Base-by-base conservation (phyloP, 2,329 filamentous ascomycete genomes). In the Botrytis tulipae region DNA sequence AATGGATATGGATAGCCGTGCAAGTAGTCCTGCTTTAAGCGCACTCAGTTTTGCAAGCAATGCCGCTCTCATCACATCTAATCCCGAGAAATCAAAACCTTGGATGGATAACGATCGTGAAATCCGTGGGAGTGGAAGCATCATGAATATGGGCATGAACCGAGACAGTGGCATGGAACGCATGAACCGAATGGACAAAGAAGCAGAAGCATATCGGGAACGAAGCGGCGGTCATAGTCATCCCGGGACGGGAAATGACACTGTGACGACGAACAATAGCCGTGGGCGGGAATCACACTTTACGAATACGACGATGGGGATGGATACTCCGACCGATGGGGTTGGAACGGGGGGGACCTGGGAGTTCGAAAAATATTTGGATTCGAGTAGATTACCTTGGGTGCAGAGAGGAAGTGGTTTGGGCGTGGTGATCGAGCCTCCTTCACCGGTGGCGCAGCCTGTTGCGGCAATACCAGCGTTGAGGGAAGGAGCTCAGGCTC, bases 341-440 rank as follows among this genome's bases (percentile, higher is more conserved):
- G 61, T 61, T 40, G 42, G 32, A 7, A 73, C 71, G 1, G 63
- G 57, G 3, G 69, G 71, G 0, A 73, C 63, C 16, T 73, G 71
- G 71, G 71, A 73, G 20, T 73, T 57, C 9, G 71, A 73, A 42
- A 65, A 20, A 14, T 73, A 69, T 37, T 20, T 73, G 71, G 42
- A 60, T 42, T 18, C 35, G 2, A 32, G 35, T 32, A 57, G 5
- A 20, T 25, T 59, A 18, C 32, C n/a, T 25, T 61, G 71, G 51
- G 6, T 42, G 9, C 35, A 68, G 71, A 61, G 37, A 25, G 29
- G 22, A 8, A 72, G 71, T 25, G 62, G 66, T n/a, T 32, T 32
- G 18, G 35, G 66, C 20, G n/a, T 69, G 10, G 10, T 42, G 6
- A 22, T 69, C 32, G 66, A 69, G 22, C 37, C 48, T 57, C 66